Conservation (phyloP, 768 basidiomycete genomes). For the Hortiboletus campestris region DNA sequence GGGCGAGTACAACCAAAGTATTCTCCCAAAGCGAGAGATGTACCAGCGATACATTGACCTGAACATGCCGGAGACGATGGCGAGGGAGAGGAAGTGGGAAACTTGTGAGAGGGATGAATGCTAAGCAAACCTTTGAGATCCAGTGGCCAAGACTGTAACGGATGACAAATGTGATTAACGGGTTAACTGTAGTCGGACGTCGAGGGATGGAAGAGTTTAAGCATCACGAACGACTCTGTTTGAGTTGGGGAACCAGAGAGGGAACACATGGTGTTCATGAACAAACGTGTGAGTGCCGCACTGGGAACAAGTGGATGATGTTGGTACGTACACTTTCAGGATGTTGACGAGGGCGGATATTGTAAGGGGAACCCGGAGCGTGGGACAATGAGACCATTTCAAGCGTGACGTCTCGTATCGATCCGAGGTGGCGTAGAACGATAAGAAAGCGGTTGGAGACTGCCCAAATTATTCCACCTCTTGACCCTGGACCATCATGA, state of each 20-base stretch:
- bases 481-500: conserved; percentile 17
- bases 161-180: too few relatives aligned
- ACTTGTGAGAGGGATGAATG: not conserved
- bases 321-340: too few relatives aligned
- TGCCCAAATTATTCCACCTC: not conserved
- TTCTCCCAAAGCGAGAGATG: conserved; percentile 19
- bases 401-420: conserved; percentile 18
- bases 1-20: conserved; percentile 13
- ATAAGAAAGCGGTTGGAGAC: conserved; percentile 21
- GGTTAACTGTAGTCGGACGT: too few relatives aligned
- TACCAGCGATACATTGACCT: conserved; percentile 12
- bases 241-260: not conserved
- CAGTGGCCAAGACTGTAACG: conserved; percentile 9
- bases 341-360: too few relatives aligned
- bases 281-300: too few relatives aligned
- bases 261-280: not conserved
- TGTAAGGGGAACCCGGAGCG: not conserved
- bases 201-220: not conserved
- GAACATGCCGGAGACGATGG: conserved; percentile 12
- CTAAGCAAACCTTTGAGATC: conserved; percentile 11
- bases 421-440: conserved; percentile 22
- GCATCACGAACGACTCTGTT: not conserved
- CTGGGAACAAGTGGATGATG: too few relatives aligned
- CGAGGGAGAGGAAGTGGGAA: conserved; percentile 7
- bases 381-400: conserved; percentile 2